A percentile compares a stretch with the other conserved stretches of the same genome.
These are phyloP conservation scores for Neolecta irregularis DNA, from an alignment of 1,139 yeast species.

Conservation along the genomic window DNA sequence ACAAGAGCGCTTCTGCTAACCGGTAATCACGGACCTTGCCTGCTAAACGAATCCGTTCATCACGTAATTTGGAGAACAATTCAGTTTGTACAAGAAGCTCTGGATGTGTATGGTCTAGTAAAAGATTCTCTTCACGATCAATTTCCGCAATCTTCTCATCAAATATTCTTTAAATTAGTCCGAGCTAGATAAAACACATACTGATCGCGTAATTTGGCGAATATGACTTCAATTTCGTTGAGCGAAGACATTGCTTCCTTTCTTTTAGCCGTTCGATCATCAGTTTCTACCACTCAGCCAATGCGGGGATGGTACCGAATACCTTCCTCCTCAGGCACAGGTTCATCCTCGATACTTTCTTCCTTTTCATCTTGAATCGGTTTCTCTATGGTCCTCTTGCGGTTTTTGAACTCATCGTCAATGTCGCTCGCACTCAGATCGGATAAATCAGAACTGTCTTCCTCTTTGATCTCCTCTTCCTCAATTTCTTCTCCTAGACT, in stretches of 20 bases:
- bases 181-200: conserved; percentile 5
- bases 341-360: too few relatives aligned
- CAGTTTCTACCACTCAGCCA: conserved; percentile 3
- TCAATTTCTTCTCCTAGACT: too few relatives aligned
- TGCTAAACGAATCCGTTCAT: conserved; percentile 52
- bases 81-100: conserved; percentile 52
- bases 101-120: conserved; percentile 83
- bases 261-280: conserved; percentile 21
- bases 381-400: too few relatives aligned
- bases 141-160: conserved; percentile 48
- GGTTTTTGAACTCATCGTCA: too few relatives aligned
- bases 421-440: too few relatives aligned
- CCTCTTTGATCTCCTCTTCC: too few relatives aligned
- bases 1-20: too few relatives aligned
- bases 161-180: conserved; percentile 18
- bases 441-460: too few relatives aligned
- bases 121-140: conserved; percentile 72
- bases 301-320: too few relatives aligned
- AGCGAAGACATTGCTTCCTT: conserved; percentile 53
- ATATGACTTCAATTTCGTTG: conserved; percentile 65
- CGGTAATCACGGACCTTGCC: too few relatives aligned
- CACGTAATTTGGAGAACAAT: conserved; percentile 56
- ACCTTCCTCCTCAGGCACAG: too few relatives aligned
- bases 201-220: conserved; percentile 70
- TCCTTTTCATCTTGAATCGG: too few relatives aligned